These are phyloP conservation scores for Pythium scleroteichum DNA, from an alignment of 352 stramenopile genomes.

Conservation along the genomic window DNA sequence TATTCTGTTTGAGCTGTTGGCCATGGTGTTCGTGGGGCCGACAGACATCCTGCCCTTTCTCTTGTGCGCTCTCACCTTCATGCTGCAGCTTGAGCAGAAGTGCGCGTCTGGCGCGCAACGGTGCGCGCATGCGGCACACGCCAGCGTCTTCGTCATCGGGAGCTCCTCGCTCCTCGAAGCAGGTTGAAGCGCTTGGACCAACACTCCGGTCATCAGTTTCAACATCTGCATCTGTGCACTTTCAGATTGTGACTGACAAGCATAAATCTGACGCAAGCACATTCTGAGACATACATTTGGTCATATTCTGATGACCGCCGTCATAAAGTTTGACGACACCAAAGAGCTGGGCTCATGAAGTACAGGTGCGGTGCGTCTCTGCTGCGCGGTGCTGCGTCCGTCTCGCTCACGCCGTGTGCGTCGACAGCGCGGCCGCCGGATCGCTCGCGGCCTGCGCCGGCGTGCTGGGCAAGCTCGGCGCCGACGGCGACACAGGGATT, in stretches of 20 bases:
- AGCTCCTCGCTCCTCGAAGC: too few relatives aligned
- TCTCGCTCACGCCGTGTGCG: neutral
- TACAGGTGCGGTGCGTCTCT: constrained; percentile 16
- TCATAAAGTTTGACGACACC: neutral
- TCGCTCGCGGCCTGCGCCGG: constrained; percentile 56
- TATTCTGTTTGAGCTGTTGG: neutral
- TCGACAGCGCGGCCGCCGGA: constrained; percentile 49
- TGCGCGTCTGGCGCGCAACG: constrained; percentile 18
- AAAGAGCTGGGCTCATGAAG: constrained; percentile 20
- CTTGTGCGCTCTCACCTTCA: constrained; percentile 11
- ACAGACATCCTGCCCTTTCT: too few relatives aligned
- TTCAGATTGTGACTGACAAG: too few relatives aligned
- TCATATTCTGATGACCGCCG: too few relatives aligned
- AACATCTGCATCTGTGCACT: neutral
- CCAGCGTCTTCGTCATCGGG: neutral
- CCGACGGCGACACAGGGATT: constrained; percentile 33
- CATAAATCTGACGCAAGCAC: too few relatives aligned
- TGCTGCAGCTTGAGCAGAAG: constrained; percentile 26
- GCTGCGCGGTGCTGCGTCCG: neutral
- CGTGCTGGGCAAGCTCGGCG: constrained; percentile 62
- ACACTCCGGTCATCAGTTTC: constrained; percentile 24
- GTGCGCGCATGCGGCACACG: constrained; percentile 14
- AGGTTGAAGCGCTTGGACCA: constrained; percentile 14
- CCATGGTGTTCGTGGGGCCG: too few relatives aligned
- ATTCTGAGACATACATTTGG: too few relatives aligned